Base-by-base conservation (phyloP, 2,329 filamentous ascomycete genomes). In the Colletotrichum gloeosporioides region DNA sequence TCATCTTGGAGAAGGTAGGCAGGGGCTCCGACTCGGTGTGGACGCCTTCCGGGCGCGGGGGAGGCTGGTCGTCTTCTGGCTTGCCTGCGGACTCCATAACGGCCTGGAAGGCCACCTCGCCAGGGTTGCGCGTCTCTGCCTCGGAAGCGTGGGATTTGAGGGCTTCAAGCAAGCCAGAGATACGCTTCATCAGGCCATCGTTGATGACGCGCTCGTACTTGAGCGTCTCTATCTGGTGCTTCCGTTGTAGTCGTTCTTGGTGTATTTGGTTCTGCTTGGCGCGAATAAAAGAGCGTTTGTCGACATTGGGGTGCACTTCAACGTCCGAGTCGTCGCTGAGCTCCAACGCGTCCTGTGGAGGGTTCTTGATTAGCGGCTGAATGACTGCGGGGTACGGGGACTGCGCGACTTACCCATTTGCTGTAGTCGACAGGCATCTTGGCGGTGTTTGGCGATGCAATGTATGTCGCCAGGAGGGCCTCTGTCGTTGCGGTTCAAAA, bases 221-320 rank as follows among this genome's bases (percentile, higher is more conserved):
- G 80, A 97, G 90, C 8, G 95, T 97, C 81, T 95, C 93, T 84
- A 99, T 99, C 82, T 98, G 94, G 81, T 95, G 93, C 83, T 94
- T 95, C 73, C 97, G 94, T 82, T 98, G 94, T 79, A 93, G 90
- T 71, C 97, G 94, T 84, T 98, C 94, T 82, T 96, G 93, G 85
- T 99, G 97, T 81, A 99, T 99, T 87, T 99, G 96, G 81, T 93
- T 94, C 88, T 99, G 97, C 87, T 99, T 99, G 79, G 97, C 98
- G 79, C 96, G 95, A 85, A 99, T 99, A 86, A 99, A 99, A 77
- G 96, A 99, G 68, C 94, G 92, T 86, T 99, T 99, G 88, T 99
- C 97, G 84, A 99, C 97, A 84, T 99, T 99, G 77, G 97, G 97
- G 86, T 99, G 97, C 68, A 99, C 97, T 87, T 99, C 97, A 81